phyloP scores from a whole-genome alignment of 768 basidiomycete genomes.

The Clathrus columnatus region DNA sequence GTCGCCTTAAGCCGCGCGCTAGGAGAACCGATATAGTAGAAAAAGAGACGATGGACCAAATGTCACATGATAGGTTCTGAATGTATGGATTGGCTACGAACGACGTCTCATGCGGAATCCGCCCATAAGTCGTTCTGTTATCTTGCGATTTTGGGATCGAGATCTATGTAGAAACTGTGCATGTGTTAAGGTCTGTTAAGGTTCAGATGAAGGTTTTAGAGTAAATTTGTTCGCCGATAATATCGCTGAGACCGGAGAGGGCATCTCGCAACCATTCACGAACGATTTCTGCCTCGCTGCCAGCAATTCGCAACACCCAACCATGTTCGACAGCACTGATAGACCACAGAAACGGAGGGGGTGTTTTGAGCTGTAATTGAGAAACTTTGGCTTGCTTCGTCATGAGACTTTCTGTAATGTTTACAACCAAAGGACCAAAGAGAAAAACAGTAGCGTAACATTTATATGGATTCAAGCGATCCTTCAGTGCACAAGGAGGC shows the following conservation, averaged over 20 bases:
- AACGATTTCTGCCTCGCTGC: conserved; percentile 66
- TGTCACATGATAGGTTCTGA: too few species aligned
- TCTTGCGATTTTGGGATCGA: too few species aligned
- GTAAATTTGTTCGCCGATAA: conserved; percentile 59
- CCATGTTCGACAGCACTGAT: conserved; percentile 50
- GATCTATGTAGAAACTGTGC: too few species aligned
- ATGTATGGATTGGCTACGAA: too few species aligned
- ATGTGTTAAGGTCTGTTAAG: too few species aligned
- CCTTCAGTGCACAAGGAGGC: conserved; percentile 40
- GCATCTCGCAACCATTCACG: conserved; percentile 57
- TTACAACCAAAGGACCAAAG: conserved; percentile 53
- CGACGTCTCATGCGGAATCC: too few species aligned
- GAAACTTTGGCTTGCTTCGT: conserved; percentile 42
- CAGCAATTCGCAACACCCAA: conserved; percentile 66
- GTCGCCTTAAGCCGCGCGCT: too few species aligned
- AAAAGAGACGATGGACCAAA: too few species aligned
- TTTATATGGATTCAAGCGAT: conserved; percentile 69
- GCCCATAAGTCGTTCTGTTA: too few species aligned
- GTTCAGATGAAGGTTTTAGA: conserved; percentile 48
- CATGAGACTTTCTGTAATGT: conserved; percentile 40
- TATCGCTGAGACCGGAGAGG: conserved; percentile 39
- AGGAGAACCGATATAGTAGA: too few species aligned
- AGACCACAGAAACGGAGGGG: conserved; percentile 74
- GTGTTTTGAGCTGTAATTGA: conserved; percentile 48
- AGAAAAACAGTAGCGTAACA: conserved; percentile 87